A percentile compares a stretch with the other conserved stretches of the same genome.
phyloP scores from a whole-genome alignment of 2,329 filamentous ascomycete genomes.

The Cercospora nicotianae region DNA sequence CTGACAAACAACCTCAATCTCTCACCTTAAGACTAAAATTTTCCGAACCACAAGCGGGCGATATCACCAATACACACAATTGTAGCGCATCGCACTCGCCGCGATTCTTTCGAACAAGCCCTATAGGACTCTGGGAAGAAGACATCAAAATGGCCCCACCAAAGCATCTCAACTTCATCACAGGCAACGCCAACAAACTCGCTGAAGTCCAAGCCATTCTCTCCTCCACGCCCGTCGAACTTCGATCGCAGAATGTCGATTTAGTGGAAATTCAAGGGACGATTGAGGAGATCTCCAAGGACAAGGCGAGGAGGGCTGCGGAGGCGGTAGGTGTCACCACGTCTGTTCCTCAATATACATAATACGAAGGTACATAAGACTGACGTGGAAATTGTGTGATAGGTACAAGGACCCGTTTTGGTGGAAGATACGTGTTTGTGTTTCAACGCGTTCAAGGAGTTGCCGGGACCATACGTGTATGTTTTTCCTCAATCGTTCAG shows the following conservation, averaged over 20 bases:
- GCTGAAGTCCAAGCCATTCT: constrained; percentile 86
- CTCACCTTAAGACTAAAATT: neutral
- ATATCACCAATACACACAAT: neutral
- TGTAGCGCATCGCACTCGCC: neutral
- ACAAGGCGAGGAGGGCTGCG: constrained; percentile 83
- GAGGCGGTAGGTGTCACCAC: constrained; percentile 57
- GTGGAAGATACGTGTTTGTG: constrained; percentile 95
- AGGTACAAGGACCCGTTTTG: constrained; percentile 76
- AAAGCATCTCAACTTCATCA: constrained; percentile 81
- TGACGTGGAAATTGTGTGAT: neutral
- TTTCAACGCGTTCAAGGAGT: constrained; percentile 84
- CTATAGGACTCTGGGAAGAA: neutral
- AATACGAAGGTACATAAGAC: neutral
- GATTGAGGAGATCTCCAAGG: constrained; percentile 84
- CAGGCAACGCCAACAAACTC: constrained; percentile 93
- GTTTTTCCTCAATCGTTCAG: constrained; percentile 34
- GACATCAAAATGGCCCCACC: constrained; percentile 38
- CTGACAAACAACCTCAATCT: neutral
- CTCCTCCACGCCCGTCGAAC: constrained; percentile 64
- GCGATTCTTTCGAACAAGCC: neutral
- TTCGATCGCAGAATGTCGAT: constrained; percentile 74
- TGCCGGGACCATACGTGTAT: constrained; percentile 95
- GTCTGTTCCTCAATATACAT: neutral
- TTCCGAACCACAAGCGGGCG: neutral
- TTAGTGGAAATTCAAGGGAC: constrained; percentile 88